phyloP scores from a whole-genome alignment of 2,329 filamentous ascomycete species.

The Corinectria fuckeliana region DNA sequence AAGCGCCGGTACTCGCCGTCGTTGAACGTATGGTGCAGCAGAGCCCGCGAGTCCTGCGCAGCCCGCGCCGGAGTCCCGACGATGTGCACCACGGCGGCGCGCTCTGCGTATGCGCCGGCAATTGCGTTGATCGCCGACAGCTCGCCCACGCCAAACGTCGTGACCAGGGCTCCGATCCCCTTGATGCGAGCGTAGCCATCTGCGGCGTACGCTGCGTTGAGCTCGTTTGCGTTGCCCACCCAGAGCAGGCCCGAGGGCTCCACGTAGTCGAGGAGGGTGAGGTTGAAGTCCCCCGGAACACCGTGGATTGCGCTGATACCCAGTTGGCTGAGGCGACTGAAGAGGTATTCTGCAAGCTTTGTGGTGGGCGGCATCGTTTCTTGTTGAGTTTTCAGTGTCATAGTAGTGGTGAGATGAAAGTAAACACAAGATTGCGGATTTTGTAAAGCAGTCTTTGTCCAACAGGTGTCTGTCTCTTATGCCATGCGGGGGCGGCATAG shows the following conservation, averaged over 20 bases:
- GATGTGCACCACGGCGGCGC: slow-evolving; percentile 62
- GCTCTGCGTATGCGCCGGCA: slow-evolving; percentile 64
- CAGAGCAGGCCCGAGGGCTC: slow-evolving; percentile 46
- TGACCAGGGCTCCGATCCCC: slow-evolving; percentile 57
- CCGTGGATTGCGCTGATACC: slow-evolving; percentile 63
- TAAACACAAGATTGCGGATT: neutral
- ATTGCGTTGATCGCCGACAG: slow-evolving; percentile 64
- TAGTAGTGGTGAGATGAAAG: too few species aligned
- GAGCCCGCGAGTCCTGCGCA: slow-evolving; percentile 49
- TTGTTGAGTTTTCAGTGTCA: neutral
- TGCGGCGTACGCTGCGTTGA: slow-evolving; percentile 63
- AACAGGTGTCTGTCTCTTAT: neutral
- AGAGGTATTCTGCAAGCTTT: slow-evolving; percentile 19
- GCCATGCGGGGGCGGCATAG: neutral
- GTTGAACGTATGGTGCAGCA: slow-evolving; percentile 62
- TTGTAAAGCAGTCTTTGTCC: slow-evolving; percentile 39
- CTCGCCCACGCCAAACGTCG: slow-evolving; percentile 67
- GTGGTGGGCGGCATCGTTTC: slow-evolving; percentile 1
- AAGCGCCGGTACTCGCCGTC: slow-evolving; percentile 61
- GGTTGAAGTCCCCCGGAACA: slow-evolving; percentile 53
- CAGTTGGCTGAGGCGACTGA: slow-evolving; percentile 38
- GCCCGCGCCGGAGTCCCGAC: slow-evolving; percentile 58
- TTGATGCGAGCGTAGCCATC: slow-evolving; percentile 65
- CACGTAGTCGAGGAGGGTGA: slow-evolving; percentile 46
- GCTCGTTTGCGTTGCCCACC: slow-evolving; percentile 64